Conservation (phyloP, 371 early-diverging fungal species). For the Actinomucor elegans region DNA sequence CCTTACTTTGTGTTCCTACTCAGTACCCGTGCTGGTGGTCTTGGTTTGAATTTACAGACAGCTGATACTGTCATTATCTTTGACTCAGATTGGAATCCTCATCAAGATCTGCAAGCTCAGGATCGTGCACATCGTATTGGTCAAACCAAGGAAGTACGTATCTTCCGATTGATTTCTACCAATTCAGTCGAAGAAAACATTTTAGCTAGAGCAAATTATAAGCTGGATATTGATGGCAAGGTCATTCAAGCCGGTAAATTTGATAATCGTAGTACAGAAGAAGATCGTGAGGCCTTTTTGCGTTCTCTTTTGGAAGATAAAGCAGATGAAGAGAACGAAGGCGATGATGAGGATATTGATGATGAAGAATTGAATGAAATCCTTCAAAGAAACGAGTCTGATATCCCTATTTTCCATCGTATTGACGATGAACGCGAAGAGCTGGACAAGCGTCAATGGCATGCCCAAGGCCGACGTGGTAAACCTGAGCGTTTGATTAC, state of each 20-base stretch:
- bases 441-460: conserved; percentile 28
- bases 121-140: conserved; percentile 99
- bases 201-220: conserved; percentile 92
- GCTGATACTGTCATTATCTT: conserved; percentile 99
- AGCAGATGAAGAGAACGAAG: conserved; percentile 58
- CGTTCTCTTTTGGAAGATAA: conserved; percentile 74
- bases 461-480: conserved; percentile 36
- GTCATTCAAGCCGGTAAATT: conserved; percentile 99
- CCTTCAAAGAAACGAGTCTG: conserved; percentile 39
- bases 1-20: conserved; percentile 93
- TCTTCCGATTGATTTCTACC: conserved; percentile 93
- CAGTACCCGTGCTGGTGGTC: conserved; percentile 99
- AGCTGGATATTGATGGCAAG: conserved; percentile 96
- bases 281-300: conserved; percentile 90
- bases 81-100: conserved; percentile 99
- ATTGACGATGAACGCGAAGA: conserved; percentile 50
- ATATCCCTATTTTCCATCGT: conserved; percentile 30
- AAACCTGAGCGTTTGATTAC: conserved; percentile 76
- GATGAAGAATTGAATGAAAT: conserved; percentile 72
- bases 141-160: conserved; percentile 99
- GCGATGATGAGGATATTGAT: conserved; percentile 66
- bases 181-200: conserved; percentile 98
- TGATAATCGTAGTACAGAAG: conserved; percentile 92
- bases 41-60: conserved; percentile 98
- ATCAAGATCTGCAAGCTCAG: conserved; percentile 99